Evolutionary conservation across 257 asterid species (phyloP).

Genomic region (Petrea volubilis): DNA sequence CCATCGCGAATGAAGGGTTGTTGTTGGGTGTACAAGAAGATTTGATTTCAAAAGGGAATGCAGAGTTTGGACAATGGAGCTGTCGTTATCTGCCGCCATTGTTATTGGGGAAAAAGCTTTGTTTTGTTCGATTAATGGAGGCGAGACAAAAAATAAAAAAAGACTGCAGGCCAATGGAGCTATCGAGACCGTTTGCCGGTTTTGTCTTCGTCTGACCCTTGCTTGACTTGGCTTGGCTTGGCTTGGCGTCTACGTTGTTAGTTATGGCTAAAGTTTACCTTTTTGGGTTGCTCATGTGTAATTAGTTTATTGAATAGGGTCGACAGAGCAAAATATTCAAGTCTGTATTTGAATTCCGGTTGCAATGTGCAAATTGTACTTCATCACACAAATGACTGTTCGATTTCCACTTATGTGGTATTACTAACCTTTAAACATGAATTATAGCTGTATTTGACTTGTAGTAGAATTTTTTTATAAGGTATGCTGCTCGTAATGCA

Average conservation of each 20-base stretch:
- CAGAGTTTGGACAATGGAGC: not conserved
- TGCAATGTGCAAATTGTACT: too few species aligned
- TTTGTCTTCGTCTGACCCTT: not conserved
- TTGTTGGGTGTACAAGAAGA: not conserved
- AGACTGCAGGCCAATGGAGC: conserved; percentile 29
- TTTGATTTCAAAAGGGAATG: not conserved
- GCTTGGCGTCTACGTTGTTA: not conserved
- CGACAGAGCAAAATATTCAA: too few species aligned
- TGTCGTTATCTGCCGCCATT: conserved; percentile 39
- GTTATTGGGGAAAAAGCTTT: conserved; percentile 38
- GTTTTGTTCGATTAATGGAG: conserved; percentile 42
- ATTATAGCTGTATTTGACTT: too few species aligned
- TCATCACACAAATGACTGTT: too few species aligned
- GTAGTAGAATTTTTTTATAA: too few species aligned
- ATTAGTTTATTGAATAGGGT: not conserved
- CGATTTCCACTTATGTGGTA: too few species aligned
- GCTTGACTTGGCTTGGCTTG: too few species aligned
- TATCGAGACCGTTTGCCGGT: not conserved
- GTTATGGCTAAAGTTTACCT: not conserved
- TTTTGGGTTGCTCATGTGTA: not conserved
- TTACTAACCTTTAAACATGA: too few species aligned
- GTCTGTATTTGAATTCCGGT: too few species aligned
- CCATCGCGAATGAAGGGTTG: conserved; percentile 30
- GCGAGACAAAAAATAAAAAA: conserved; percentile 15
- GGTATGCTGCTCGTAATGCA: too few species aligned